Conservation (phyloP, 2,329 filamentous ascomycete species). For the Fusarium sp. region DNA sequence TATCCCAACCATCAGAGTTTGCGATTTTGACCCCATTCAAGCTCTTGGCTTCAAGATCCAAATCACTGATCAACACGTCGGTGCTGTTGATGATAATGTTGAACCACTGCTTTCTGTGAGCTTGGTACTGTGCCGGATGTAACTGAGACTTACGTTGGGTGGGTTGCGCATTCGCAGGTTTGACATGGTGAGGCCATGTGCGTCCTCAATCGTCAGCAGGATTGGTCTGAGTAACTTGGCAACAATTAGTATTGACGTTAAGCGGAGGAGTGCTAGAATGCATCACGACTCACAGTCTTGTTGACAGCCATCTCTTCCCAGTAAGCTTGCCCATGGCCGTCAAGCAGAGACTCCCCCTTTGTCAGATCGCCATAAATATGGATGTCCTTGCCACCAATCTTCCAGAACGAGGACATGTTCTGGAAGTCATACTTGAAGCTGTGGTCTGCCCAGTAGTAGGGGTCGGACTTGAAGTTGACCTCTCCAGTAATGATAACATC, state of each 20-base stretch:
- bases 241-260: neutral
- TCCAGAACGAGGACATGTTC: constrained; percentile 62
- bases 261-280: fast-evolving
- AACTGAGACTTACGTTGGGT: constrained; percentile 43
- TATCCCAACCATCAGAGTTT: constrained; percentile 75
- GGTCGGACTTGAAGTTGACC: constrained; percentile 72
- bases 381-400: constrained; percentile 53
- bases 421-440: constrained; percentile 73
- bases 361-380: constrained; percentile 75
- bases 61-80: constrained; percentile 71
- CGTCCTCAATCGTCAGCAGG: constrained; percentile 36
- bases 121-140: fast-evolving
- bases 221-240: constrained; percentile 38
- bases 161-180: constrained; percentile 70
- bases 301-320: constrained; percentile 38
- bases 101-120: constrained; percentile 45
- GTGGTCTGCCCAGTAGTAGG: constrained; percentile 74
- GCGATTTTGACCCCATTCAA: constrained; percentile 39
- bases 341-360: constrained; percentile 73
- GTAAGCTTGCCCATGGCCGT: constrained; percentile 48
- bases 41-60: constrained; percentile 64
- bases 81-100: constrained; percentile 73
- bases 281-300: constrained; percentile 42
- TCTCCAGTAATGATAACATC: constrained; percentile 68
- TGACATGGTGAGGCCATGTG: constrained; percentile 65